These are phyloP conservation scores for Pseudohalonectria lignicola DNA, from an alignment of 2,329 filamentous ascomycete species.

Conservation along the genomic window DNA sequence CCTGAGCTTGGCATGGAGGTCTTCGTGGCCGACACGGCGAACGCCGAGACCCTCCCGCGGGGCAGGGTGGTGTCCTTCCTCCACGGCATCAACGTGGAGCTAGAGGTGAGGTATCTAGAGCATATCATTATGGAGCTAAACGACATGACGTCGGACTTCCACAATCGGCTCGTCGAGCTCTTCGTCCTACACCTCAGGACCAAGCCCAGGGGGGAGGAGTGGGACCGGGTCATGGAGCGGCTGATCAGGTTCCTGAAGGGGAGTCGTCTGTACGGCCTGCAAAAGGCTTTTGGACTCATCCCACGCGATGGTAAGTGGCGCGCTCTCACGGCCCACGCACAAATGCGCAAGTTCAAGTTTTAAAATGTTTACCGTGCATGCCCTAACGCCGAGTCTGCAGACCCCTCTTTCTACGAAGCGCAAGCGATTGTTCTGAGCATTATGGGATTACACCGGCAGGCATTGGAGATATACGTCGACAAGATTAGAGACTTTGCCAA, in stretches of 20 bases:
- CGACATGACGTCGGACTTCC: slow-evolving; percentile 75
- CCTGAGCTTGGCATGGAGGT: slow-evolving; percentile 79
- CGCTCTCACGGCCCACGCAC: no score
- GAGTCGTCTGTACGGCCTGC: slow-evolving; percentile 71
- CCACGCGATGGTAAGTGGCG: slow-evolving; percentile 63
- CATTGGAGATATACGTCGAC: slow-evolving; percentile 95
- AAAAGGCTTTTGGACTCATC: slow-evolving; percentile 65
- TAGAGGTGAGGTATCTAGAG: slow-evolving; percentile 78
- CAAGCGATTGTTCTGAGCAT: slow-evolving; percentile 86
- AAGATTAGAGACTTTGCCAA: slow-evolving; percentile 79
- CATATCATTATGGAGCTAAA: slow-evolving; percentile 83
- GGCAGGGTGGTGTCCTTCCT: slow-evolving; percentile 67
- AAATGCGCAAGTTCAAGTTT: no score
- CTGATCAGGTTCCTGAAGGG: slow-evolving; percentile 65
- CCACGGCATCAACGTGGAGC: slow-evolving; percentile 51
- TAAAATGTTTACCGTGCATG: no score
- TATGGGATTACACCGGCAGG: slow-evolving; percentile 92
- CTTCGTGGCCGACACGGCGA: slow-evolving; percentile 87
- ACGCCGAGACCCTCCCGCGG: slow-evolving; percentile 80
- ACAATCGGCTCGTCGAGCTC: slow-evolving; percentile 71
- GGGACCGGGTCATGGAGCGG: slow-evolving; percentile 49
- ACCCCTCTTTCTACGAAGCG: slow-evolving; percentile 77
- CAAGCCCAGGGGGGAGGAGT: slow-evolving; percentile 24
- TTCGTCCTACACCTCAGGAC: slow-evolving; percentile 46
- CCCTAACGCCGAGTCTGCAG: no score